phyloP scores from a whole-genome alignment of 1,284 basidiomycete species.

The Schizophyllum commune region DNA sequence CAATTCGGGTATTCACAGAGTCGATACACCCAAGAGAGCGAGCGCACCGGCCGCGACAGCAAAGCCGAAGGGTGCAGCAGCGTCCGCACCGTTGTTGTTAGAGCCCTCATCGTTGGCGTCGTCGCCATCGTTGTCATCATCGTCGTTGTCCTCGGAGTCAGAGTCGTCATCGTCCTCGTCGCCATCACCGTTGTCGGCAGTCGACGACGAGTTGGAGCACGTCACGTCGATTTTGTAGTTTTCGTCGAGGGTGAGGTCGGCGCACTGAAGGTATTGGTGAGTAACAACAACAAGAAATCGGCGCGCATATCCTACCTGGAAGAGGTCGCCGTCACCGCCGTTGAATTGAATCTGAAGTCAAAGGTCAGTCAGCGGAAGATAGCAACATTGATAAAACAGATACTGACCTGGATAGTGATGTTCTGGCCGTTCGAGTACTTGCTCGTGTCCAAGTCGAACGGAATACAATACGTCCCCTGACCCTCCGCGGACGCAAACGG shows the following conservation, averaged over 20 bases:
- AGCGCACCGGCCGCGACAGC: background rate
- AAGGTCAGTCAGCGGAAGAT: background rate
- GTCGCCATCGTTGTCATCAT: background rate
- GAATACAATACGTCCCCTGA: constrained; percentile 54
- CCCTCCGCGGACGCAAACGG: constrained; percentile 45
- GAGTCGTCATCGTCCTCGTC: background rate
- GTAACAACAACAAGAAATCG: too few relatives aligned
- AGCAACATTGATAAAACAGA: background rate
- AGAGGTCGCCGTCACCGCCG: constrained; percentile 63
- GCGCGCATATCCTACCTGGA: too few relatives aligned
- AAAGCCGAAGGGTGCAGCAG: background rate
- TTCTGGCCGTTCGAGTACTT: constrained; percentile 48
- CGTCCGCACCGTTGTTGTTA: background rate
- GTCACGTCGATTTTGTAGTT: constrained; percentile 29
- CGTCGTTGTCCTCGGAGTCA: background rate
- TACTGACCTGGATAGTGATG: constrained; percentile 46
- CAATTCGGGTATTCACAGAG: background rate
- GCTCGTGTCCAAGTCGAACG: constrained; percentile 50
- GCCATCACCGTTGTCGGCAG: background rate
- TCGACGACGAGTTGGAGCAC: constrained; percentile 21
- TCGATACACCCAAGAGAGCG: background rate
- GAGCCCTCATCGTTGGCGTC: background rate
- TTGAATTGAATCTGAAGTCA: constrained; percentile 39
- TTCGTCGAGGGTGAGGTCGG: constrained; percentile 60
- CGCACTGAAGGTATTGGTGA: constrained; percentile 53